These are phyloP conservation scores for Pelargonium nanum DNA, from an alignment of 345 rosid species.

Conservation along the genomic window DNA sequence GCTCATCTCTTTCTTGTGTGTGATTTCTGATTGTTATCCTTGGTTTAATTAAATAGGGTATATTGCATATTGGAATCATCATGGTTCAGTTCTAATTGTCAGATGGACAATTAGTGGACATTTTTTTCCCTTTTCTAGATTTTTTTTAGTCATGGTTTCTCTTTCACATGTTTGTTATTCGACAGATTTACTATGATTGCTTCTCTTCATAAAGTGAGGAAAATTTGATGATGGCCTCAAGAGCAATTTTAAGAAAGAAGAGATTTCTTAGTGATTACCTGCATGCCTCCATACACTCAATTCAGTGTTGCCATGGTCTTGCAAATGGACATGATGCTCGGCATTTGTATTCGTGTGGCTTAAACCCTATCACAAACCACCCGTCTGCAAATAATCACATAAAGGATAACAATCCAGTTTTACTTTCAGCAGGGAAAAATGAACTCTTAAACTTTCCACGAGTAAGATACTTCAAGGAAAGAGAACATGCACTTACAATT, in stretches of 20 bases:
- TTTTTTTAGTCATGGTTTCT: no score
- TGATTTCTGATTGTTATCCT: background rate
- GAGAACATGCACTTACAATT: slow-evolving; percentile 19
- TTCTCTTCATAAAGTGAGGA: slow-evolving; percentile 13
- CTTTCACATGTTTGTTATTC: slow-evolving; percentile 5
- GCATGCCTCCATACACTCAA: slow-evolving; percentile 23
- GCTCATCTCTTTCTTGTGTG: background rate
- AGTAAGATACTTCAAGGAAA: slow-evolving; percentile 13
- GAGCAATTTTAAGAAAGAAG: slow-evolving; percentile 56
- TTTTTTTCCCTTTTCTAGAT: no score
- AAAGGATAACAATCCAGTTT: slow-evolving; percentile 8
- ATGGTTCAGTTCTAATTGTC: background rate
- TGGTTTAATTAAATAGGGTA: background rate
- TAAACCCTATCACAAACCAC: slow-evolving; percentile 13
- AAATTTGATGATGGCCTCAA: slow-evolving; percentile 49
- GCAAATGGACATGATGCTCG: slow-evolving; percentile 17
- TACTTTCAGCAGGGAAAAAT: slow-evolving; percentile 12
- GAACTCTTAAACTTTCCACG: slow-evolving; percentile 17
- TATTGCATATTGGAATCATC: background rate
- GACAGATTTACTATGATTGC: slow-evolving; percentile 17
- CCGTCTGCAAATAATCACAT: slow-evolving; percentile 9
- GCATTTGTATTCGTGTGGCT: slow-evolving; percentile 18
- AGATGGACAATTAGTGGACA: no score
- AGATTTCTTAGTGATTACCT: slow-evolving; percentile 36
- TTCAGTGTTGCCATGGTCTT: slow-evolving; percentile 31